Base-by-base conservation (phyloP, 345 rosid genomes). In the Microthlaspi erraticum region DNA sequence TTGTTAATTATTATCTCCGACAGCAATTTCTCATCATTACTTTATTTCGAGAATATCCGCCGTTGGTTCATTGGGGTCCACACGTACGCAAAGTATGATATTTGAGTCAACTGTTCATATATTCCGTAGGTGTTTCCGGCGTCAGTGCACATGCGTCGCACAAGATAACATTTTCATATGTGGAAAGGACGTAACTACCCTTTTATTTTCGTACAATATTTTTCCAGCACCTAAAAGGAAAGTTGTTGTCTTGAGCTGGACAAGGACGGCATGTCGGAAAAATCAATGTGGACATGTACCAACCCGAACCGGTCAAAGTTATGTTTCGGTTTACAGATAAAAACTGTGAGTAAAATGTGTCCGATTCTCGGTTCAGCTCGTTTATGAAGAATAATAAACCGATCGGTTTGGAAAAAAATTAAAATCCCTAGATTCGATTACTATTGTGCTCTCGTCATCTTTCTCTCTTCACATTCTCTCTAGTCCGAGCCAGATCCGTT, bases 221-320 rank as follows among this genome's bases (percentile, higher is more conserved):
- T 56, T 10, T 57, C 39, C 72, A 56, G 72, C 45, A 34, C 61
- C 42, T 12, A 29, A 10, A 7, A 10, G 39, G 26, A 42, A 26
- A 26, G 29, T 26, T 26, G 68, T 60, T 61, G 73, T 75, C 52
- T 60, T 68, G 44, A 75, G 74, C 78, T 75, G 70, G 78, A 75
- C 78, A 75, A 53, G 64, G 73, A 68, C 44, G 74, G 78, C 74
- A 44, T 60, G 78, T 75, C 69, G 36, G 78, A 60, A 53, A 67
- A 8, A 1, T 33, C 52, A 19, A 9, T 57, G 1, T 29, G 2
- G 8, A 8, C 49, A 6, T 26, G 29, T 13, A 67, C 57, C 68
- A 44, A 44, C 60, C 43, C 50, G 10, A 50, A 58, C 67, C 66
- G 58, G 58, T 55, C 6, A 11, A 13, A 14, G 8, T 0, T 16